These are phyloP conservation scores for Podospora tetraspora DNA, from an alignment of 495 filamentous ascomycete genomes.

Conservation along the genomic window DNA sequence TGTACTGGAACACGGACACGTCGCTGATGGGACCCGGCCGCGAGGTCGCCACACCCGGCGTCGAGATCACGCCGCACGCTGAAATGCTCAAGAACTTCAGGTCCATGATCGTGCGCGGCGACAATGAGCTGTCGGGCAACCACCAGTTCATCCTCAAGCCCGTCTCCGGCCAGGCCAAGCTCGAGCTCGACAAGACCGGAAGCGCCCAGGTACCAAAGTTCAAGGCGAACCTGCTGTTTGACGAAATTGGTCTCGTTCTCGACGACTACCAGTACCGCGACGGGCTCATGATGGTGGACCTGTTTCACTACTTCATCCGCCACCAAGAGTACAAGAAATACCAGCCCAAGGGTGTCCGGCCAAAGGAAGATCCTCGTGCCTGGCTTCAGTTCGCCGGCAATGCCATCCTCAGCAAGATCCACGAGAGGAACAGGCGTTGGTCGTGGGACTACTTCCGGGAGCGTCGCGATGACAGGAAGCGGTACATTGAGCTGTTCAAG, in stretches of 20 bases:
- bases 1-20: conserved; percentile 97
- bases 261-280: conserved; percentile 97
- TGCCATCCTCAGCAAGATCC: conserved; percentile 85
- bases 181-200: conserved; percentile 89
- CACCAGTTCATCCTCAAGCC: conserved; percentile 96
- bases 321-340: conserved; percentile 96
- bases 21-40: conserved; percentile 72
- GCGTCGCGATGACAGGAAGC: conserved; percentile 78
- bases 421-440: conserved; percentile 83
- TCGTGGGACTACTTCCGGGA: conserved; percentile 93
- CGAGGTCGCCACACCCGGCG: conserved; percentile 56
- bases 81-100: conserved; percentile 71
- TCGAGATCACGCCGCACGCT: conserved; percentile 48
- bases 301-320: conserved; percentile 96
- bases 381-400: conserved; percentile 89
- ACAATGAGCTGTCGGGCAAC: conserved; percentile 43
- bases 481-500: conserved; percentile 93
- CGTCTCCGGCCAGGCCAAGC: conserved; percentile 83
- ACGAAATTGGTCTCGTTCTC: conserved; percentile 91
- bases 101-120: conserved; percentile 66
- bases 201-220: conserved; percentile 75
- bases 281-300: conserved; percentile 92
- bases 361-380: conserved; percentile 84
- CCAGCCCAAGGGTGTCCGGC: conserved; percentile 73
- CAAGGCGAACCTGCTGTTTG: conserved; percentile 85